Conservation (phyloP, 2,329 filamentous ascomycete species). For the Phyllosticta citriasiana region DNA sequence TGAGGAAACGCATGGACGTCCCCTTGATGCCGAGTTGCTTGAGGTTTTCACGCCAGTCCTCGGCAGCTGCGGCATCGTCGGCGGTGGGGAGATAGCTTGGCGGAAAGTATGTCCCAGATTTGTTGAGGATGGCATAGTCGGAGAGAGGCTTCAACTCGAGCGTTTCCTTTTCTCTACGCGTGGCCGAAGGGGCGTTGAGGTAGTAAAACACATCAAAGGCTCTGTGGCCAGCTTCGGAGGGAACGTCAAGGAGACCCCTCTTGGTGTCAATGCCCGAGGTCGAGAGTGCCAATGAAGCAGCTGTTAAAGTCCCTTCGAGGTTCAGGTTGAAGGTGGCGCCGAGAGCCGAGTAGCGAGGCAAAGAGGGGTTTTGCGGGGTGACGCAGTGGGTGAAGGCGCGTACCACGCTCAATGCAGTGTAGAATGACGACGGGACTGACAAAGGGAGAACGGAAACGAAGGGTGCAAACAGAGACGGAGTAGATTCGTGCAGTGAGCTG, state of each 20-base stretch:
- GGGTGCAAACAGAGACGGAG: slow-evolving; percentile 72
- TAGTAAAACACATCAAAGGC: slow-evolving; percentile 99
- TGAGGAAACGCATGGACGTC: slow-evolving; percentile 65
- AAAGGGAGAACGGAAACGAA: slow-evolving; percentile 76
- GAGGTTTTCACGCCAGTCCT: slow-evolving; percentile 79
- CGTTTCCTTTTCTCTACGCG: slow-evolving; percentile 79
- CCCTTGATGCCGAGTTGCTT: slow-evolving; percentile 94
- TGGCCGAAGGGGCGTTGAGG: slow-evolving; percentile 82
- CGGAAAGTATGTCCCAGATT: slow-evolving; percentile 75
- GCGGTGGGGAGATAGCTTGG: slow-evolving; percentile 84
- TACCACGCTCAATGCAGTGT: slow-evolving; percentile 69
- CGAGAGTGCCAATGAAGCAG: slow-evolving; percentile 66
- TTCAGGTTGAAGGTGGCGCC: slow-evolving; percentile 74
- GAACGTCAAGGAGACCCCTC: slow-evolving; percentile 70
- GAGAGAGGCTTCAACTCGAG: slow-evolving; percentile 69
- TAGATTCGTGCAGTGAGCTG: slow-evolving; percentile 80
- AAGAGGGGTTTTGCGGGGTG: slow-evolving; percentile 80
- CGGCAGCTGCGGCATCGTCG: slow-evolving; percentile 83
- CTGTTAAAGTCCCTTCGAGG: slow-evolving; percentile 67
- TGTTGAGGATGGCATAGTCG: slow-evolving; percentile 67
- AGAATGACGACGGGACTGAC: slow-evolving; percentile 62
- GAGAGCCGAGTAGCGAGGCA: slow-evolving; percentile 68
- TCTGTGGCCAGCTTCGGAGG: slow-evolving; percentile 68
- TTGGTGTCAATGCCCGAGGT: slow-evolving; percentile 79
- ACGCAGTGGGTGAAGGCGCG: slow-evolving; percentile 80